These are phyloP conservation scores for Salix purpurea DNA, from an alignment of 345 rosid genomes.

Conservation along the genomic window DNA sequence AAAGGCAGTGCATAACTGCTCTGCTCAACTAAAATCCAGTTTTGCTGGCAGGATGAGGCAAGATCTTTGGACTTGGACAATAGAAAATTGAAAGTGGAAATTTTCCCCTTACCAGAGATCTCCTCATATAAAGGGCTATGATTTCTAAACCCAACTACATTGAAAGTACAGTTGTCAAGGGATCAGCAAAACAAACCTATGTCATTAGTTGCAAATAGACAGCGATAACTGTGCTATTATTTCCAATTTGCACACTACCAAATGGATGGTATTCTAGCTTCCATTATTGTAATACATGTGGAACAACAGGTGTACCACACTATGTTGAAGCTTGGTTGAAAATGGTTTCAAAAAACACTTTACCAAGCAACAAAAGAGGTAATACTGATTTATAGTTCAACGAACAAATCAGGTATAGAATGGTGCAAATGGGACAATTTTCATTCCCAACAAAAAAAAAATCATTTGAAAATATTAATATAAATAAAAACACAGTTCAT, in stretches of 20 bases:
- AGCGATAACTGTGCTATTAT: slow-evolving; percentile 46
- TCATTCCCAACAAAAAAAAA: neutral
- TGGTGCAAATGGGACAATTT: neutral
- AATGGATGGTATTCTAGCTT: slow-evolving; percentile 22
- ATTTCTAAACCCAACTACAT: slow-evolving; percentile 31
- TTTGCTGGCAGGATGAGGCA: slow-evolving; percentile 48
- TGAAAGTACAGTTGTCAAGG: slow-evolving; percentile 20
- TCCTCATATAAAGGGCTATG: slow-evolving; percentile 27
- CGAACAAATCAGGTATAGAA: slow-evolving; percentile 1
- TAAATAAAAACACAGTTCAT: neutral
- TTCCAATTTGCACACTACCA: slow-evolving; percentile 36
- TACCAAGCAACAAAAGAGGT: neutral
- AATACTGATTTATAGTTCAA: slow-evolving; percentile 1
- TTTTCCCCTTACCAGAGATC: slow-evolving; percentile 50
- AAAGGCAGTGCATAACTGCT: slow-evolving; percentile 45
- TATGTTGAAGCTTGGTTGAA: neutral
- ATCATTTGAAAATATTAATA: neutral
- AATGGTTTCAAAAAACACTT: neutral
- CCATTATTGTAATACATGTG: slow-evolving; percentile 16
- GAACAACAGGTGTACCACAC: slow-evolving; percentile 9
- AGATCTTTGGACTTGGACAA: slow-evolving; percentile 42
- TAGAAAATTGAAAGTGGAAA: slow-evolving; percentile 18
- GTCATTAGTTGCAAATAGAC: slow-evolving; percentile 30
- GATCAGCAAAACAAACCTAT: slow-evolving; percentile 21
- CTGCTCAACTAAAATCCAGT: slow-evolving; percentile 49